These are phyloP conservation scores for Chernovozyma aurita DNA, from an alignment of 1,139 yeast species.

Conservation along the genomic window DNA sequence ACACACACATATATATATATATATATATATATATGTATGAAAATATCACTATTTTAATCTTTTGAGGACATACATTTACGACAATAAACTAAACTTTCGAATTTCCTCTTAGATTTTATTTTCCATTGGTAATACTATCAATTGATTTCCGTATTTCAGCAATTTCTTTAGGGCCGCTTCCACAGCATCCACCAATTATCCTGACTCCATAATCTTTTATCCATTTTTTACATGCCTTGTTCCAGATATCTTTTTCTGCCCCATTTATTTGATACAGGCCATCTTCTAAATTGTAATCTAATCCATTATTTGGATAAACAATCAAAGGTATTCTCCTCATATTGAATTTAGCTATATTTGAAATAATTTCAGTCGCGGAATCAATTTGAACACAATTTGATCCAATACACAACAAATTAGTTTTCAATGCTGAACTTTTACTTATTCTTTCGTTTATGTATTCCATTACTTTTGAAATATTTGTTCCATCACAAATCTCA, in stretches of 20 bases:
- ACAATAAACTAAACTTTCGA: too few relatives aligned
- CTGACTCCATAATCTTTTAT: conserved; percentile 24
- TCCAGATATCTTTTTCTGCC: conserved; percentile 23
- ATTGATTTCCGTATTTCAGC: conserved; percentile 2
- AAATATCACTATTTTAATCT: too few relatives aligned
- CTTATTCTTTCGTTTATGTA: conserved; percentile 14
- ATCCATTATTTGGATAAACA: conserved; percentile 41
- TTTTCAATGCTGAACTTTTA: conserved; percentile 7
- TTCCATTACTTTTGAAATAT: conserved; percentile 17
- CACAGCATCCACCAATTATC: conserved; percentile 57
- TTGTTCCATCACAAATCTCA: conserved; percentile 31
- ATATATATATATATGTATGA: too few relatives aligned
- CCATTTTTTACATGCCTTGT: conserved; percentile 29
- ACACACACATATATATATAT: too few relatives aligned
- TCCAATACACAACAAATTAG: conserved; percentile 30
- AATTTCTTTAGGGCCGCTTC: conserved; percentile 48
- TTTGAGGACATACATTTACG: too few relatives aligned
- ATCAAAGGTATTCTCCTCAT: conserved; percentile 17
- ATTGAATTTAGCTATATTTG: conserved; percentile 13
- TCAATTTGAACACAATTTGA: conserved; percentile 36
- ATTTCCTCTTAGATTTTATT: too few relatives aligned
- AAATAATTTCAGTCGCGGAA: conserved; percentile 16
- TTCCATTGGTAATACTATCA: too few relatives aligned
- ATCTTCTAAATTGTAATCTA: conserved; percentile 16
- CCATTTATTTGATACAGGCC: conserved; percentile 11